These are phyloP conservation scores for Populus tomentosa DNA, from an alignment of 441 rosid genomes.

Conservation along the genomic window DNA sequence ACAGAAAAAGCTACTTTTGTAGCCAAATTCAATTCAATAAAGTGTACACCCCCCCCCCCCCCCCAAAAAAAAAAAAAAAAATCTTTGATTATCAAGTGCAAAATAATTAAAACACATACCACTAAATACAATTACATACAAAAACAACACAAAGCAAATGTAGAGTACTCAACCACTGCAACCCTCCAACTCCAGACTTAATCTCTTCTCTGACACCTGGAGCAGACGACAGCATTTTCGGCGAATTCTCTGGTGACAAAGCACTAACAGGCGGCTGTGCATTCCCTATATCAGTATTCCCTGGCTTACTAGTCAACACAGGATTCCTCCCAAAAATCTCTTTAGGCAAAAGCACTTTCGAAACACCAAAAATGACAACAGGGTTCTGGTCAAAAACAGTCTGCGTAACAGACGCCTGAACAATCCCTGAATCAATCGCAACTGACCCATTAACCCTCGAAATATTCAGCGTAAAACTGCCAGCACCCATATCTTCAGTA, in stretches of 20 bases:
- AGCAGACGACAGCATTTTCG: conserved; percentile 41
- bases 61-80: not conserved
- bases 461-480: conserved; percentile 73
- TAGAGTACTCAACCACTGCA: not conserved
- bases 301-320: conserved; percentile 28
- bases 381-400: conserved; percentile 87
- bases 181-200: conserved; percentile 28
- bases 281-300: conserved; percentile 18
- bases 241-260: conserved; percentile 45
- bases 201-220: conserved; percentile 34
- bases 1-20: conserved; percentile 24
- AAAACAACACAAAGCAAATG: conserved; percentile 23
- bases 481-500: conserved; percentile 72
- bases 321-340: conserved; percentile 54
- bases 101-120: conserved; percentile 4
- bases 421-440: conserved; percentile 66
- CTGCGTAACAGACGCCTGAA: conserved; percentile 76
- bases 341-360: conserved; percentile 69
- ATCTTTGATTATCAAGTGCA: conserved; percentile 13
- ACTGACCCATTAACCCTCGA: conserved; percentile 80
- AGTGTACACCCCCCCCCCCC: conserved; percentile 20
- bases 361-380: conserved; percentile 76
- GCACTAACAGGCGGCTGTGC: conserved; percentile 49
- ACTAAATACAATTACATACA: conserved; percentile 57
- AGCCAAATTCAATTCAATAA: conserved; percentile 36